Conservation (phyloP, 2,329 filamentous ascomycete species). For the Cladosporium sp. region DNA sequence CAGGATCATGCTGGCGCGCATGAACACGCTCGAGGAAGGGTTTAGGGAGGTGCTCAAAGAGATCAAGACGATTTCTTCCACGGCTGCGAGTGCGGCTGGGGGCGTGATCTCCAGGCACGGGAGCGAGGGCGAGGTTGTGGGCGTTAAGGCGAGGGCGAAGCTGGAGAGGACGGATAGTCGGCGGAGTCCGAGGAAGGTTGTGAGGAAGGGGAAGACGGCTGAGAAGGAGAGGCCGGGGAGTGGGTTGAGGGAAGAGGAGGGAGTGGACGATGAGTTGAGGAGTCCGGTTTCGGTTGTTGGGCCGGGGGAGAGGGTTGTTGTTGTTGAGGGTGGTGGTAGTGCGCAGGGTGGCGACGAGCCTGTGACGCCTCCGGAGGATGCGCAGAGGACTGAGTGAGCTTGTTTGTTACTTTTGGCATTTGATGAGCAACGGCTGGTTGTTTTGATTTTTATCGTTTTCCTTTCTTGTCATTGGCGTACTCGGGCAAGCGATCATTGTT, state of each 20-base stretch:
- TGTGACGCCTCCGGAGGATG: slow-evolving; percentile 21
- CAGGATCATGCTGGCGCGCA: slow-evolving; percentile 79
- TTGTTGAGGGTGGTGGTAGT: background rate
- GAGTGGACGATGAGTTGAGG: slow-evolving; percentile 6
- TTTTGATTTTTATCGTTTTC: background rate
- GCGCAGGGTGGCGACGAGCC: slow-evolving; percentile 22
- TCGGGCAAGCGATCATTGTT: background rate
- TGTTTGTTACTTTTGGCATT: background rate
- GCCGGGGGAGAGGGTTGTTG: slow-evolving; percentile 4
- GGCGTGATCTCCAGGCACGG: slow-evolving; percentile 22
- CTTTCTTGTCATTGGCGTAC: background rate
- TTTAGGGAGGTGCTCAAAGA: slow-evolving; percentile 66
- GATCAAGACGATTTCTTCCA: slow-evolving; percentile 35
- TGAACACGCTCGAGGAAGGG: slow-evolving; percentile 90
- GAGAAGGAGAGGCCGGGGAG: slow-evolving; percentile 20
- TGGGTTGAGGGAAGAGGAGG: slow-evolving; percentile 13
- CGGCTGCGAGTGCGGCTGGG: slow-evolving; percentile 12
- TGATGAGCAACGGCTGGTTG: background rate
- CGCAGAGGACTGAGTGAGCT: slow-evolving; percentile 1
- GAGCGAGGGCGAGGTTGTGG: slow-evolving; percentile 30
- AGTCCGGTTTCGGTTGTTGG: slow-evolving; percentile 15
- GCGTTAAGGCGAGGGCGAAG: slow-evolving; percentile 2
- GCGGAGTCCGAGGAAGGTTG: slow-evolving; percentile 31
- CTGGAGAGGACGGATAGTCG: slow-evolving; percentile 21
- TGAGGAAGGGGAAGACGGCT: slow-evolving; percentile 26